Conservation (phyloP, 371 early-diverging fungal genomes). For the Coemansia sp. region DNA sequence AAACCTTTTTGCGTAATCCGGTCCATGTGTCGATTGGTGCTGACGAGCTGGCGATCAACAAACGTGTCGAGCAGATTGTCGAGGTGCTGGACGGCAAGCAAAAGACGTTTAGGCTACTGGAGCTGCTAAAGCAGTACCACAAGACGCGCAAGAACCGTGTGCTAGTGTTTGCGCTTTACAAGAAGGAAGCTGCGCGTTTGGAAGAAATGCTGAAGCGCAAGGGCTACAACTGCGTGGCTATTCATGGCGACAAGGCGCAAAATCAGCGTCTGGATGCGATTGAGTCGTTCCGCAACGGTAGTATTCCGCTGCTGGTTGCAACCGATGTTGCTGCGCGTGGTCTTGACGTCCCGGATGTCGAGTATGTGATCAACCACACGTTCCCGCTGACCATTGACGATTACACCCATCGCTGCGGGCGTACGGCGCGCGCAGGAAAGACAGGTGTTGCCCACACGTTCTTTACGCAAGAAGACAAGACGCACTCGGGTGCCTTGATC, state of each 20-base stretch:
- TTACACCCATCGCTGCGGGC: slow-evolving; percentile 93
- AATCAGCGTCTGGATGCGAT: slow-evolving; percentile 91
- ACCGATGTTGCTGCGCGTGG: slow-evolving; percentile 99
- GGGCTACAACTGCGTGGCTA: slow-evolving; percentile 89
- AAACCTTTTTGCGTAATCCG: slow-evolving; percentile 81
- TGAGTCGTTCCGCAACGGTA: slow-evolving; percentile 70
- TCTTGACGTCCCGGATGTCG: slow-evolving; percentile 96
- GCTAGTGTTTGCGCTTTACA: slow-evolving; percentile 89
- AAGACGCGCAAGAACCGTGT: slow-evolving; percentile 75
- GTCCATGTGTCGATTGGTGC: slow-evolving; percentile 93
- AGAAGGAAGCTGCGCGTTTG: slow-evolving; percentile 87
- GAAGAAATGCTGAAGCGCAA: slow-evolving; percentile 67
- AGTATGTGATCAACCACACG: slow-evolving; percentile 96
- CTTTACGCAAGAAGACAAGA: slow-evolving; percentile 92
- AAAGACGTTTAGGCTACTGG: slow-evolving; percentile 79
- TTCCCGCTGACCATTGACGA: slow-evolving; percentile 96
- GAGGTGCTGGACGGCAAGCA: slow-evolving; percentile 77
- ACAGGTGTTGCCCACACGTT: slow-evolving; percentile 90
- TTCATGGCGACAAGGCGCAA: slow-evolving; percentile 98
- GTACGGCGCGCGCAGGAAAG: slow-evolving; percentile 95
- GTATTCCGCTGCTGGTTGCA: slow-evolving; percentile 86
- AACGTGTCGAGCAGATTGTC: slow-evolving; percentile 90
- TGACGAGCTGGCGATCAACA: slow-evolving; percentile 87
- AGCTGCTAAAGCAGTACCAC: slow-evolving; percentile 80
- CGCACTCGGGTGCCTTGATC: slow-evolving; percentile 82